Percentiles rank a stretch among this genome's conserved stretches.
Evolutionary conservation across 2,329 filamentous ascomycete species (phyloP).

Genomic region (Camillea tinctor): DNA sequence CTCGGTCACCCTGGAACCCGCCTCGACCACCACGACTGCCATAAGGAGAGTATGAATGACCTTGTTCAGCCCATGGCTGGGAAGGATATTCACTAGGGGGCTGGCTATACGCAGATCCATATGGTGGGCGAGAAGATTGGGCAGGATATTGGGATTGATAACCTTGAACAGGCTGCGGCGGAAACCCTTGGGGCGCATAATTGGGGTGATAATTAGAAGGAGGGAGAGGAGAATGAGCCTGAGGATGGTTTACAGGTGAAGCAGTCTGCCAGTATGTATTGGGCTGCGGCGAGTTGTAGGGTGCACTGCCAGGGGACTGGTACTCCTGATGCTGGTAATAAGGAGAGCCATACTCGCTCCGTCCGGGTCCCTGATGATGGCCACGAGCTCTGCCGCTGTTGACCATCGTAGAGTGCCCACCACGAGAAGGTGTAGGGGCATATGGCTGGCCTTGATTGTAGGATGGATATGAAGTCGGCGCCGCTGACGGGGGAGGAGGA

Average conservation of each 20-base stretch:
- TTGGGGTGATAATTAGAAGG: conserved; percentile 38
- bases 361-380: conserved; percentile 24
- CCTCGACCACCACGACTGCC: conserved; percentile 40
- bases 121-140: conserved; percentile 30
- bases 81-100: conserved; percentile 38
- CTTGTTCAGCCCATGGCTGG: conserved; percentile 43
- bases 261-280: conserved; percentile 34
- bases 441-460: conserved; percentile 43
- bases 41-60: conserved; percentile 30
- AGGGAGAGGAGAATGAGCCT: conserved; percentile 42
- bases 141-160: conserved; percentile 42
- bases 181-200: conserved; percentile 46
- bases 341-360: conserved; percentile 25
- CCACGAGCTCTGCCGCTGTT: conserved; percentile 25
- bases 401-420: conserved; percentile 21
- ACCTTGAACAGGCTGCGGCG: conserved; percentile 34
- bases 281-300: conserved; percentile 28
- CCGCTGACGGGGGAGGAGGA: conserved; percentile 20
- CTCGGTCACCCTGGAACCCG: conserved; percentile 45
- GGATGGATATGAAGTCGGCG: conserved; percentile 25
- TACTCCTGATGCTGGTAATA: conserved; percentile 32
- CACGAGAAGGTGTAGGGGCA: conserved; percentile 35
- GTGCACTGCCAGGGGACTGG: conserved; percentile 20
- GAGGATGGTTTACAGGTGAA: conserved; percentile 28
- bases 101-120: conserved; percentile 41